These are phyloP conservation scores for Trichoderma guizhouense DNA, from an alignment of 2,329 filamentous ascomycete genomes.

Conservation along the genomic window DNA sequence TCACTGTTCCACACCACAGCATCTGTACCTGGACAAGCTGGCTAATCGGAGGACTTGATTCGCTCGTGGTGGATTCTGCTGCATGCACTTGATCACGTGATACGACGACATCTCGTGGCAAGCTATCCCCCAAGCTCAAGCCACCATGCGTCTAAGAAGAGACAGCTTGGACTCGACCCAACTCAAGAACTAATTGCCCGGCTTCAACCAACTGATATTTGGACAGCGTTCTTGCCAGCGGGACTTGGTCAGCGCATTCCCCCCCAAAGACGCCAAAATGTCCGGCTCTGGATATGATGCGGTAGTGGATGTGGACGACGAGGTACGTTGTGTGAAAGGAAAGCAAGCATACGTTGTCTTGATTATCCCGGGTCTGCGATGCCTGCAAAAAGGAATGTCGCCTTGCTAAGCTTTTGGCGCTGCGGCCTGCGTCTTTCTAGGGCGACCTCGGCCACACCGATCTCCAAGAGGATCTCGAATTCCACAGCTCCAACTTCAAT, in stretches of 20 bases:
- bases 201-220: background rate
- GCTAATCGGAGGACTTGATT: background rate
- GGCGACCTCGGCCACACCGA: conserved; percentile 97
- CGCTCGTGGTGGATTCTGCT: background rate
- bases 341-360: background rate
- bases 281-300: conserved; percentile 91
- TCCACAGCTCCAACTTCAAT: conserved; percentile 88
- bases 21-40: background rate
- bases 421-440: conserved; percentile 45
- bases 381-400: background rate
- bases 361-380: background rate
- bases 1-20: background rate
- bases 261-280: conserved; percentile 48
- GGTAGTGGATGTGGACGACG: conserved; percentile 94
- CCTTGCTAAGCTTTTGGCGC: conserved; percentile 11
- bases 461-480: conserved; percentile 97
- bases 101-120: background rate
- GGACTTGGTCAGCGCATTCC: background rate
- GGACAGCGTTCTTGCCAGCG: background rate
- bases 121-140: conserved; percentile 8
- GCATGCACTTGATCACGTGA: background rate
- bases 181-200: background rate
- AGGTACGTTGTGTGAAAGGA: conserved; percentile 53
- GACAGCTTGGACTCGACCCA: background rate
- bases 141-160: background rate